Conservation (phyloP, 495 filamentous ascomycete species). For the Xylaria palmicola region DNA sequence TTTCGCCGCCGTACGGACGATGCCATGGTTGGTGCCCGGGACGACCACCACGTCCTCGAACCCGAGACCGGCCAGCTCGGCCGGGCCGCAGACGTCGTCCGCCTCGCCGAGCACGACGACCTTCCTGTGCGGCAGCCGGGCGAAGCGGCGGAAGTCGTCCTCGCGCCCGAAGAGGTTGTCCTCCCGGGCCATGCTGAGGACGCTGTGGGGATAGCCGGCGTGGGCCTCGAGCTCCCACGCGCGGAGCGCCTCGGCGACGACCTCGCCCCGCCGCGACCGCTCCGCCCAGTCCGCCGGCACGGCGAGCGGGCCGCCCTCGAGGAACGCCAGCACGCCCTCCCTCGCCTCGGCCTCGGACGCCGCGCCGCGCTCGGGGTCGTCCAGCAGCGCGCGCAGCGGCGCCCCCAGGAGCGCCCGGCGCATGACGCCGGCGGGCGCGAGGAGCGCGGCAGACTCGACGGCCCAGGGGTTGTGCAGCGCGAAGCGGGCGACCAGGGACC, state of each 20-base stretch:
- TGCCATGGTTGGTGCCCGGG: constrained; percentile 33
- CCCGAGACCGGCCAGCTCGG: not conserved
- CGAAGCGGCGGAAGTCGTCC: constrained; percentile 36
- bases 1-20: constrained; percentile 31
- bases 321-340: constrained; percentile 35
- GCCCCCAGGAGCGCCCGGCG: not conserved
- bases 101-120: constrained; percentile 42
- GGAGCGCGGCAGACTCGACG: constrained; percentile 20
- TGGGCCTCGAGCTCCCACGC: constrained; percentile 47
- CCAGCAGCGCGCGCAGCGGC: not conserved
- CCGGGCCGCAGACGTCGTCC: constrained; percentile 36
- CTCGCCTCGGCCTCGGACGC: constrained; percentile 31
- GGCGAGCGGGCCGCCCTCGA: constrained; percentile 38
- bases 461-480: constrained; percentile 17
- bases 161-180: constrained; percentile 42
- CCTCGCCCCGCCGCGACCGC: constrained; percentile 38
- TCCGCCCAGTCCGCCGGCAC: constrained; percentile 46
- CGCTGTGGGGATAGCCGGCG: constrained; percentile 41
- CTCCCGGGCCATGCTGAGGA: constrained; percentile 44
- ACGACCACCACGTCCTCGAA: constrained; percentile 12
- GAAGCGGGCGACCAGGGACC: constrained; percentile 16
- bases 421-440: constrained; percentile 30
- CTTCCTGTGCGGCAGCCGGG: constrained; percentile 23
- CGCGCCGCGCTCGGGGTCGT: not conserved
- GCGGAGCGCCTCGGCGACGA: constrained; percentile 46